phyloP scores from a whole-genome alignment of 1,139 yeast species.

The Saccharomyces hybrid region DNA sequence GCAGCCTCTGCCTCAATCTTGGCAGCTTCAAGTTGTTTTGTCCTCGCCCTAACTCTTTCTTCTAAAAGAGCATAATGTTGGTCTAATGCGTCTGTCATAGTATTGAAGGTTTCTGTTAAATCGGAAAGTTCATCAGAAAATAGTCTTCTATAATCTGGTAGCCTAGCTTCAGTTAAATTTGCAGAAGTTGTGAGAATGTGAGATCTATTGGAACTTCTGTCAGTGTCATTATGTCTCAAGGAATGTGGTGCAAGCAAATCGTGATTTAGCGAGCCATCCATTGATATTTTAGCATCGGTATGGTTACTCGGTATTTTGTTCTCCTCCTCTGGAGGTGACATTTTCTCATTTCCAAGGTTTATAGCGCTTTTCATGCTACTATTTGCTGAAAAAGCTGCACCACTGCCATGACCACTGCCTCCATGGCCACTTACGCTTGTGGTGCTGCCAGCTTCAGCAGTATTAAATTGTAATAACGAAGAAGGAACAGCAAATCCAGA shows the following conservation, averaged over 20 bases:
- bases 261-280: slow-evolving; percentile 10
- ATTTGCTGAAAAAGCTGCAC: neutral
- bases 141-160: slow-evolving; percentile 48
- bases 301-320: slow-evolving; percentile 2
- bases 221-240: slow-evolving; percentile 10
- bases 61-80: slow-evolving; percentile 78
- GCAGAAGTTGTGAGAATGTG: slow-evolving; percentile 34
- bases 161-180: slow-evolving; percentile 36
- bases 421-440: neutral
- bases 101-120: slow-evolving; percentile 78
- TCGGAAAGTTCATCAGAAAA: slow-evolving; percentile 84
- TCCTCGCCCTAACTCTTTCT: slow-evolving; percentile 81
- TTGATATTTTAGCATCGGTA: slow-evolving; percentile 3
- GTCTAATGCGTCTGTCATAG: slow-evolving; percentile 82
- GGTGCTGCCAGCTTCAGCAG: neutral
- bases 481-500: neutral
- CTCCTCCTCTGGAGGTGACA: neutral
- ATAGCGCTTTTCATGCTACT: neutral
- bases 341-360: neutral
- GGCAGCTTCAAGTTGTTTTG: slow-evolving; percentile 84
- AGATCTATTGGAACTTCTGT: slow-evolving; percentile 15
- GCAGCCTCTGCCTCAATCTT: slow-evolving; percentile 85
- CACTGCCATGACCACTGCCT: neutral
- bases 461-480: neutral
- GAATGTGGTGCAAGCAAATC: slow-evolving; percentile 7